Conservation (phyloP, 129 eudicot species). For the Flaveria sonorensis region DNA sequence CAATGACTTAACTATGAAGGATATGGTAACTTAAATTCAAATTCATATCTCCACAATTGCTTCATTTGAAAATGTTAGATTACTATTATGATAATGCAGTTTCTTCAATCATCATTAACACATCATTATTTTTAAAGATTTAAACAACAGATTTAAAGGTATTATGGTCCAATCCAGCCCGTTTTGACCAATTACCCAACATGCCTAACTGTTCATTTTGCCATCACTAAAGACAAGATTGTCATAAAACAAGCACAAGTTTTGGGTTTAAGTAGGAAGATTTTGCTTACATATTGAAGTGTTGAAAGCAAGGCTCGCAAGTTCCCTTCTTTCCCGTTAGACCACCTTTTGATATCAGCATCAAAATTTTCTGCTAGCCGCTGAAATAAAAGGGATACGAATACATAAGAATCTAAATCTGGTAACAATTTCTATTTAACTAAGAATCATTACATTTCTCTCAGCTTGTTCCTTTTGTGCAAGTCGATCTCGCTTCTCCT, state of each 20-base stretch:
- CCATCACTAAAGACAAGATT: background rate
- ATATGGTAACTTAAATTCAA: too few relatives aligned
- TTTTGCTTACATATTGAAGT: slow-evolving; percentile 79
- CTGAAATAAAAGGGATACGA: slow-evolving; percentile 51
- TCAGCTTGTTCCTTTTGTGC: slow-evolving; percentile 93
- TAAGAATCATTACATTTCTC: slow-evolving; percentile 62
- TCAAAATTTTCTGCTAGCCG: slow-evolving; percentile 76
- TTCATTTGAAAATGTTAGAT: too few relatives aligned
- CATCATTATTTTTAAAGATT: background rate
- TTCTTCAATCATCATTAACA: background rate
- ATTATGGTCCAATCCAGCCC: background rate
- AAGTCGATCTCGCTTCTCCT: slow-evolving; percentile 83
- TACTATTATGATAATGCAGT: too few relatives aligned
- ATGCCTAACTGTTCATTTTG: background rate
- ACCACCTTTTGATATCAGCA: slow-evolving; percentile 95
- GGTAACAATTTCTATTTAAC: slow-evolving; percentile 2
- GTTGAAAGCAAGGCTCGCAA: slow-evolving; percentile 96
- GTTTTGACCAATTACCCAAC: background rate
- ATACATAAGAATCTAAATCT: slow-evolving; percentile 9
- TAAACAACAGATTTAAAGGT: background rate
- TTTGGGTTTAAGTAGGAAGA: slow-evolving; percentile 10
- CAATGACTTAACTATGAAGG: too few relatives aligned
- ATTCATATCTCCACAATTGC: too few relatives aligned
- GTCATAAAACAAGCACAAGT: background rate
- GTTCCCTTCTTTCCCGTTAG: slow-evolving; percentile 87